Base-by-base conservation (phyloP, 2,329 filamentous ascomycete genomes). In the Ophiostoma sp. region DNA sequence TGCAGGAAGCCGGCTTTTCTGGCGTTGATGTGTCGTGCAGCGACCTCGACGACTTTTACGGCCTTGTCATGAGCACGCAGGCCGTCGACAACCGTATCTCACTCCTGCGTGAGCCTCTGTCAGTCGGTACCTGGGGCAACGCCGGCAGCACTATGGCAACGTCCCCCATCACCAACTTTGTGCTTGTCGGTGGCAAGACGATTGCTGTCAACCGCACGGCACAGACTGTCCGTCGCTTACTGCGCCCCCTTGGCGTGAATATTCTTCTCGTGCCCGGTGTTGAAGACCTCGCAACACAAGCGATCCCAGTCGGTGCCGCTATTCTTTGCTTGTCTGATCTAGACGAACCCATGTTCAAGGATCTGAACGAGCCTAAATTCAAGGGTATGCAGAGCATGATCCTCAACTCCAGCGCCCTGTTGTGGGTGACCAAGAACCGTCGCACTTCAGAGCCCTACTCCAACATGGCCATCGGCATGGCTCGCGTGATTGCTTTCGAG, bases 291-390 rank as follows among this genome's bases (percentile, higher is more conserved):
- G 70, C 64, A 2, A 64, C 67, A 4, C 33, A 60, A 2, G 27
- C 11, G 2, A 41, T 71, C 36, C 54, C 66, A 11, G 23, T 72
- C 15, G 39, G 65, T 35, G 65, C 71, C 41, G 68, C 72, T 41
- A 68, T 77, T 3, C 33, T 77, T 57, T 73, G 70, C 52, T 66
- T 77, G n/a, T 41, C 71, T 5, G 76, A 78, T 8, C 73, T 78
- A 10, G 77, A 77, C 68, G 67, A 70, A 33, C 74, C 74, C 23
- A 44, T 76, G 15, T 76, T 78, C 69, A 66, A 75, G 68, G 64
- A 70, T 33, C 52, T 76, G 33, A 76, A 71, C 10, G 39, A 60
- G 1, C 65, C 65, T 44, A 72, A 71, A 39, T 74, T 76, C 33
- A 52, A 73, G 1, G 70, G 69, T 20, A 68, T 77, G 62, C 73